Percentiles rank a stretch among this genome's conserved stretches.
Evolutionary conservation across 306 rosid genomes (phyloP).

Genomic region (Begonia fuchsioides): DNA sequence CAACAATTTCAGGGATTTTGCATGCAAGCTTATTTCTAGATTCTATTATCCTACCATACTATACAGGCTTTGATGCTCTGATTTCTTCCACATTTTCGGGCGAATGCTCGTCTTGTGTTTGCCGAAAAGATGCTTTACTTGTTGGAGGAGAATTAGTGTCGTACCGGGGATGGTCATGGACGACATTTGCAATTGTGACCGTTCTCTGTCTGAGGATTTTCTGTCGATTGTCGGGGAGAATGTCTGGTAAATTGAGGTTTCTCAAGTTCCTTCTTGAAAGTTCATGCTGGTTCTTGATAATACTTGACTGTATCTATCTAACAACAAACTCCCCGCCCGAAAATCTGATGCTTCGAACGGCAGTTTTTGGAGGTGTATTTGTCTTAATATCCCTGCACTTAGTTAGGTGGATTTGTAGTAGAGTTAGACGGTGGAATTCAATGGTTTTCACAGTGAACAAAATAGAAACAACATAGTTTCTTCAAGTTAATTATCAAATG

Average conservation of each 20-base stretch:
- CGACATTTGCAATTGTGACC: conserved; percentile 56
- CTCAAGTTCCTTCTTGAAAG: conserved; percentile 31
- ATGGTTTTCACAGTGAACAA: conserved; percentile 3
- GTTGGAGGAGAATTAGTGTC: conserved; percentile 59
- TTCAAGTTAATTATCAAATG: too few relatives aligned
- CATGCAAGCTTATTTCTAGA: conserved; percentile 78
- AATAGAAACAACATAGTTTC: conserved; percentile 6
- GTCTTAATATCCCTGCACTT: conserved; percentile 21
- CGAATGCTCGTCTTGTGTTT: conserved; percentile 71
- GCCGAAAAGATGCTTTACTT: conserved; percentile 44
- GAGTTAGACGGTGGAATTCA: conserved; percentile 6
- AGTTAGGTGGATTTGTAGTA: conserved; percentile 10
- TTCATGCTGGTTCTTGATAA: conserved; percentile 40
- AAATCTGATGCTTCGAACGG: conserved; percentile 24
- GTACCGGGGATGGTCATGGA: conserved; percentile 70
- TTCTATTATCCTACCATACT: conserved; percentile 56
- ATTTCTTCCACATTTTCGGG: conserved; percentile 50
- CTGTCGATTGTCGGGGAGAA: conserved; percentile 27
- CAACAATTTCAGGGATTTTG: conserved; percentile 66
- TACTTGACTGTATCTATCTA: conserved; percentile 45
- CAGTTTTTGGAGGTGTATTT: conserved; percentile 43
- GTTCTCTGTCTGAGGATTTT: conserved; percentile 49
- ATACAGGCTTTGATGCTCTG: conserved; percentile 70
- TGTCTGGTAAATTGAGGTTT: conserved; percentile 11
- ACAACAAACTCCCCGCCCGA: conserved; percentile 33